Percentiles rank a stretch among this genome's conserved stretches.
phyloP scores from a whole-genome alignment of 1,284 basidiomycete genomes.

The Papiliotrema flavescens region DNA sequence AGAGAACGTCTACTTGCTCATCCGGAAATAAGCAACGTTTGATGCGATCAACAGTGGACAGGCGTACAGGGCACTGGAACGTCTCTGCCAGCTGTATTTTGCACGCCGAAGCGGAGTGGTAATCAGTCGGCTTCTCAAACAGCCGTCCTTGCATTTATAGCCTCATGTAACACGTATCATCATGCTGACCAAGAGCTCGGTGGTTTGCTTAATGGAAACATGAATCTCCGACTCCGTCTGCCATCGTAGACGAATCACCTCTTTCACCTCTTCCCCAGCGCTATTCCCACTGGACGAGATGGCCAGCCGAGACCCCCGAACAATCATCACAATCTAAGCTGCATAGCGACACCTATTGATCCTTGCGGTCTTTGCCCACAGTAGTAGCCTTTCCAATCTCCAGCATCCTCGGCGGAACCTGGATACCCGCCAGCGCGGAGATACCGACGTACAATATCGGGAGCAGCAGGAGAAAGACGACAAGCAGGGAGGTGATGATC shows the following conservation, averaged over 20 bases:
- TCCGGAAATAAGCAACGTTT: slow-evolving; percentile 59
- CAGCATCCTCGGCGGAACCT: slow-evolving; percentile 54
- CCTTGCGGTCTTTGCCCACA: slow-evolving; percentile 70
- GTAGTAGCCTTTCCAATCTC: slow-evolving; percentile 50
- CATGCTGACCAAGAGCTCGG: no score
- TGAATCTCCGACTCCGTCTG: no score
- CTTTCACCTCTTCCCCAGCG: no score
- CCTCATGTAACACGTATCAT: no score
- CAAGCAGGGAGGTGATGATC: slow-evolving; percentile 65
- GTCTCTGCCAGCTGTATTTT: no score
- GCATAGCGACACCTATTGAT: slow-evolving; percentile 54
- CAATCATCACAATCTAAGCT: not conserved
- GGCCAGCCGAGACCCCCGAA: no score
- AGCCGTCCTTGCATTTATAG: not conserved
- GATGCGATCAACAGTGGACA: no score
- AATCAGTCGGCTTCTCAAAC: not conserved
- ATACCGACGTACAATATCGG: slow-evolving; percentile 67
- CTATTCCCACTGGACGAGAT: no score
- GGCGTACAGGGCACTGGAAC: no score
- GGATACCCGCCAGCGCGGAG: slow-evolving; percentile 67
- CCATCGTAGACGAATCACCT: no score
- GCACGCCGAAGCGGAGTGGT: no score
- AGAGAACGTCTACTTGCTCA: slow-evolving; percentile 84
- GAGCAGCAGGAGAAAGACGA: slow-evolving; percentile 66
- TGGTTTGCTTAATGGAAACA: no score